Evolutionary conservation across 345 rosid species (phyloP), one percentile per base, ranked within the genome.

Genomic region (Salix udensis): DNA sequence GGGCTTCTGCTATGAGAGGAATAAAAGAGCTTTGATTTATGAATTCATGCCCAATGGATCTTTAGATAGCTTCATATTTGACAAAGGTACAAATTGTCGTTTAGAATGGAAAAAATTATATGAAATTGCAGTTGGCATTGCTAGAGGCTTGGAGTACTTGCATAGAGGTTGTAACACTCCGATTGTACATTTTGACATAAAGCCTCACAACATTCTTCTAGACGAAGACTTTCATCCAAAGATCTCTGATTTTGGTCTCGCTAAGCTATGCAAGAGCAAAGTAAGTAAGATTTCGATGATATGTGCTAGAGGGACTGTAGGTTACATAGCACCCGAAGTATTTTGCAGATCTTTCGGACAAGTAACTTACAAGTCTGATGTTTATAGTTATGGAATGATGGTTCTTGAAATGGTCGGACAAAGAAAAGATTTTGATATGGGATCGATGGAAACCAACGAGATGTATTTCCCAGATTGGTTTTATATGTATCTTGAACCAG

Each of bases 31-130:
- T 30, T 39, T 88, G 64, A 34, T 88, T 0, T 88, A 83, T 37
- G 86, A 81, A 58, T 83, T 40, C 69, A 62, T 85, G 81, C 75
- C 84, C 1, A 84, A 84, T 37, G 92, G 92, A 0, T 87, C 89
- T 1, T 60, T 89, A 4, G 92, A 85, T 55, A 76, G 66, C 37
- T 71, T 61, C 34, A 53, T 78, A 26, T 52, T 9, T 36, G 3
- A 12, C 24, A 5, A 18, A 15, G 65, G 39, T 19, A 5, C 0
- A 2, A 60, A 21, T 0, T 3, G 10, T 14, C 40, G 4, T 9
- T 44, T 72, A 10, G 68, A 67, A 9, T 50, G 67, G 70, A 62
- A 23, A 73, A 9, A 10, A 40, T 40, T 40, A 40, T 40, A 40
- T 40, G 44, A 40, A 2, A 40, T 40, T 40, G 44, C 44, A 40